Base-by-base conservation (phyloP, 805 yeast genomes). In the Pichia scutulata region DNA sequence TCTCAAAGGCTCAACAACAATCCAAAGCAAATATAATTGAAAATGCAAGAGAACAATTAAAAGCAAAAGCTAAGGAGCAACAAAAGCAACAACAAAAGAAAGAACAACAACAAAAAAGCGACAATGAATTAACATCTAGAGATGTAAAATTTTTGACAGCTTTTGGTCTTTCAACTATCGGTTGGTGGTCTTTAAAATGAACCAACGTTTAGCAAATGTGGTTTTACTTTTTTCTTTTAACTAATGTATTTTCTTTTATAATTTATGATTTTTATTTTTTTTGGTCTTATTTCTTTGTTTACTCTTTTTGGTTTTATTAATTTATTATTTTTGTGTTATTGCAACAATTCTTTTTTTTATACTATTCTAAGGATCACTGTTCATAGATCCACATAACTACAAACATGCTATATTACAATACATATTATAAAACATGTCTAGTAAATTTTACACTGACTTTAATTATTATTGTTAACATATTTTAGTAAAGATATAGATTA, bases 401-500 rank as follows among this genome's bases (percentile, higher is more conserved):
- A 33, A n/a, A n/a, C n/a, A n/a, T n/a, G n/a, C n/a, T n/a, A n/a
- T n/a, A n/a, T n/a, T n/a, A n/a, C n/a, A n/a, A n/a, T 33, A 33
- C 37, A n/a, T 33, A 33, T 33, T 33, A 33, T 33, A 33, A 12
- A 16, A 19, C 37, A 33, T 5, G 19, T 33, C 37, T 33, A n/a
- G 37, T n/a, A 19, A 9, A 9, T 7, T 33, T 33, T n/a, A 33
- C 37, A 33, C 19, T 33, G 37, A 33, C 37, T 33, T 33, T 16
- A n/a, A 33, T n/a, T 13, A 28, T 46, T 41, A 46, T 48, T 39
- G 28, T 37, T 43, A n/a, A 41, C 22, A 36, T 39, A 40, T 14
- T 18, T 49, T 61, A 69, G 52, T 75, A 73, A 41, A 88, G 69
- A 53, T 81, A 79, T 37, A 89, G 74, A 61, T 89, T 86, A 67